These are phyloP conservation scores for Strigomonas oncopelti DNA, from an alignment of 208 protist genomes.

Conservation along the genomic window DNA sequence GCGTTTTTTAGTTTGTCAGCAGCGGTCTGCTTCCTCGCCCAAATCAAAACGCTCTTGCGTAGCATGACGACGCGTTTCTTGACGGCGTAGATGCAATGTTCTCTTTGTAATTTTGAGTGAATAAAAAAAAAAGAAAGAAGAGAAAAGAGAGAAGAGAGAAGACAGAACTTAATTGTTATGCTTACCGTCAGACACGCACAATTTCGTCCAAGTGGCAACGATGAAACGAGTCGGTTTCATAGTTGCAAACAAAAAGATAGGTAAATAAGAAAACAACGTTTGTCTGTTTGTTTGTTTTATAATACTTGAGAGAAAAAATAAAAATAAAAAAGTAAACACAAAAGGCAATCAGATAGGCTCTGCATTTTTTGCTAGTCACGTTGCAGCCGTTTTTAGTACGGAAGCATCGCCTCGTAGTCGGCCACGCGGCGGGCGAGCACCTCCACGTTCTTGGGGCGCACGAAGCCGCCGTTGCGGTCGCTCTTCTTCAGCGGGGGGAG, in stretches of 20 bases:
- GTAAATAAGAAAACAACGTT: not conserved
- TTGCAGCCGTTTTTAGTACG: constrained; percentile 25
- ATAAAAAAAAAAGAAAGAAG: not conserved
- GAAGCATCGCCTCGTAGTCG: constrained; percentile 45
- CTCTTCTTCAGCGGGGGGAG: constrained; percentile 69
- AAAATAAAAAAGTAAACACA: constrained; percentile 4
- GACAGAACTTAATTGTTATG: not conserved
- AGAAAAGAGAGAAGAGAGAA: not conserved
- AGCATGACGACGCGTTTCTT: constrained; percentile 3
- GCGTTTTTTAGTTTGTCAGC: constrained; percentile 6
- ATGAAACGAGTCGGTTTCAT: not conserved
- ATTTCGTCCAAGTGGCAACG: not conserved
- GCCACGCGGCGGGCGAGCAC: constrained; percentile 22
- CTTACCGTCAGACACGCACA: not conserved
- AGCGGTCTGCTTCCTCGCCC: not conserved
- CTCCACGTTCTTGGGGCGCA: constrained; percentile 28
- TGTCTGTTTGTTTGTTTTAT: constrained; percentile 19
- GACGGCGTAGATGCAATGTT: too few relatives aligned
- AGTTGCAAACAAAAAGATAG: not conserved
- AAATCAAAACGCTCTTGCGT: not conserved
- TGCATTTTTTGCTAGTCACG: not conserved
- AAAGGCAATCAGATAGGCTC: not conserved
- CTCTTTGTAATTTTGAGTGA: not conserved
- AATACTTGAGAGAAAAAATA: constrained; percentile 7
- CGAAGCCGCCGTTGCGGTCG: constrained; percentile 53